phyloP scores from a whole-genome alignment of 352 stramenopile species.

The Plasmopara halstedii region DNA sequence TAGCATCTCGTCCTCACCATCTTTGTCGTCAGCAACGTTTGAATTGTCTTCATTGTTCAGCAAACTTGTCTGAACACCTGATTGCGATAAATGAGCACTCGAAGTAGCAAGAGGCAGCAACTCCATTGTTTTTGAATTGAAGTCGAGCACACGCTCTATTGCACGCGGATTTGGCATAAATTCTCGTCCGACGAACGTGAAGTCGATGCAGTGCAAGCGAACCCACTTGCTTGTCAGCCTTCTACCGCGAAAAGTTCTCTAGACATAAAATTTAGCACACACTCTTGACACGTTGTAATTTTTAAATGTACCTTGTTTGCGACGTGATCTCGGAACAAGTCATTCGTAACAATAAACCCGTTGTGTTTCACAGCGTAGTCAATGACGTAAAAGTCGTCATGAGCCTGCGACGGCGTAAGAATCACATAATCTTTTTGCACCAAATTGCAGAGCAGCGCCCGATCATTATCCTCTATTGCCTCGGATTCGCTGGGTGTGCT shows the following conservation, averaged over 20 bases:
- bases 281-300: neutral
- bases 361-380: constrained; percentile 85
- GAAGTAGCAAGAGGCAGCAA: constrained; percentile 4
- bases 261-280: neutral
- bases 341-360: constrained; percentile 87
- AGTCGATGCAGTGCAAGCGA: constrained; percentile 70
- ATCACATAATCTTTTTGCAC: constrained; percentile 62
- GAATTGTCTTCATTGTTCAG: constrained; percentile 8
- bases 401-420: constrained; percentile 72
- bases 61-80: constrained; percentile 9
- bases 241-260: constrained; percentile 65
- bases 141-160: constrained; percentile 57
- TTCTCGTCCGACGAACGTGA: constrained; percentile 85
- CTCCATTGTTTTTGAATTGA: constrained; percentile 13
- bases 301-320: constrained; percentile 38
- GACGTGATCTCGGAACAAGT: constrained; percentile 89
- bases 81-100: neutral
- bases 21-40: constrained; percentile 9
- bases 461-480: constrained; percentile 42
- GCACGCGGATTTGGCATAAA: constrained; percentile 86
- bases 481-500: constrained; percentile 24
- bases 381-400: constrained; percentile 90
- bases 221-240: constrained; percentile 55
- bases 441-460: constrained; percentile 35
- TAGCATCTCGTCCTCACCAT: constrained; percentile 34